Evolutionary conservation across 345 rosid genomes (phyloP).

Genomic region (Hibiscus syriacus): DNA sequence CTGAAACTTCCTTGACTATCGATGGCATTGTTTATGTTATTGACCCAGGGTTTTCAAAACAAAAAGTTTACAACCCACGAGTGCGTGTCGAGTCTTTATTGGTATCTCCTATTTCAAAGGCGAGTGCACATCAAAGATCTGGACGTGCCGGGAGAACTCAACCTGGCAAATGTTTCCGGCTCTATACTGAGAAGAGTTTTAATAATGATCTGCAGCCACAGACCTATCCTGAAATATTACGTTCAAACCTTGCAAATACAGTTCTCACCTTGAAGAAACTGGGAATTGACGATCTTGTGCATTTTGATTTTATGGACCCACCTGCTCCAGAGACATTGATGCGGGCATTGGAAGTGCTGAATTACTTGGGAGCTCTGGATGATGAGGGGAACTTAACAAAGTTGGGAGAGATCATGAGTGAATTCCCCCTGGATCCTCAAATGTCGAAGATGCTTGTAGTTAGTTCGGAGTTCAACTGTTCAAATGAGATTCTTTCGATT

Average conservation of each 20-base stretch:
- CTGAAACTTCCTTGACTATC: slow-evolving; percentile 92
- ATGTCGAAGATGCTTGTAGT: slow-evolving; percentile 94
- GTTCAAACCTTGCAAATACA: slow-evolving; percentile 90
- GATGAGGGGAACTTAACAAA: slow-evolving; percentile 92
- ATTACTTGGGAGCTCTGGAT: slow-evolving; percentile 88
- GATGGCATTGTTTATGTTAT: slow-evolving; percentile 95
- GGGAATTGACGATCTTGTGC: slow-evolving; percentile 85
- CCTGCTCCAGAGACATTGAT: slow-evolving; percentile 91
- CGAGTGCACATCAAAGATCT: slow-evolving; percentile 96
- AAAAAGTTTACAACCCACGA: slow-evolving; percentile 85
- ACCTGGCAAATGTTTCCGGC: slow-evolving; percentile 8
- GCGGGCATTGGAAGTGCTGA: slow-evolving; percentile 89
- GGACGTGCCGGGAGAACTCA: slow-evolving; percentile 34
- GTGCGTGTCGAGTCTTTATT: slow-evolving; percentile 84
- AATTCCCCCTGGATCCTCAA: slow-evolving; percentile 96
- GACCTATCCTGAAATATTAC: slow-evolving; percentile 86
- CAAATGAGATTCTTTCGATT: slow-evolving; percentile 88
- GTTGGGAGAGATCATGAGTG: slow-evolving; percentile 92
- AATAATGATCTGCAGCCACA: slow-evolving; percentile 75
- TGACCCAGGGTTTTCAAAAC: slow-evolving; percentile 93
- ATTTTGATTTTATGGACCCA: slow-evolving; percentile 95
- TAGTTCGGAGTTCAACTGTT: slow-evolving; percentile 90
- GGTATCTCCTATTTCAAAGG: slow-evolving; percentile 95
- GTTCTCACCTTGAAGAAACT: slow-evolving; percentile 81
- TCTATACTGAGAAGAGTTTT: slow-evolving; percentile 50